phyloP scores from a whole-genome alignment of 179 eudicot species.

The Gypsophila paniculata region DNA sequence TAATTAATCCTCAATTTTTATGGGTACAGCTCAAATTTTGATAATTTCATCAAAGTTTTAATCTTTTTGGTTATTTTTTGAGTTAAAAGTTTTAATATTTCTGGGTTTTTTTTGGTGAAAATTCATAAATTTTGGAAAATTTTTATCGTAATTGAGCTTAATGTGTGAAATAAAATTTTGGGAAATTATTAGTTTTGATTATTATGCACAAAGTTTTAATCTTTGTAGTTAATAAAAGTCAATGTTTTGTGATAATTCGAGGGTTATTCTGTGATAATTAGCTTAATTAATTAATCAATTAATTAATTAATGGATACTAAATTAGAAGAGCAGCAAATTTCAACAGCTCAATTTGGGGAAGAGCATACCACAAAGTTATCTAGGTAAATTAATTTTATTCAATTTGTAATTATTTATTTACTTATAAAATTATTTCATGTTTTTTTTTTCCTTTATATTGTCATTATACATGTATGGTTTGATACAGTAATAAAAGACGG shows the following conservation, averaged over 20 bases:
- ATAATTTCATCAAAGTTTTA: conserved; percentile 8
- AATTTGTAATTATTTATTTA: neutral
- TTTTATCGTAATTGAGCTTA: conserved; percentile 1
- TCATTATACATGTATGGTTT: too few species aligned
- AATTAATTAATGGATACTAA: conserved; percentile 21
- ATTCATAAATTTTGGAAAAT: neutral
- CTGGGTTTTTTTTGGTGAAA: conserved; percentile 10
- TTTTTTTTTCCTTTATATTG: too few species aligned
- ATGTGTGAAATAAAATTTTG: conserved; percentile 1
- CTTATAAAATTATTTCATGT: too few species aligned
- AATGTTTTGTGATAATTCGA: conserved; percentile 16
- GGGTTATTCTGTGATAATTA: neutral
- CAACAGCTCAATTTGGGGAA: conserved; percentile 18
- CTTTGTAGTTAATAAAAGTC: conserved; percentile 15
- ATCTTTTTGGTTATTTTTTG: conserved; percentile 9
- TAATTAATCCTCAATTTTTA: conserved; percentile 2
- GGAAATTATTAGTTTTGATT: neutral
- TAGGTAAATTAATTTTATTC: conserved; percentile 20
- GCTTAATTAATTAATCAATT: neutral
- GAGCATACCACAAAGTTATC: conserved; percentile 21
- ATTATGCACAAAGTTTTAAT: conserved; percentile 9
- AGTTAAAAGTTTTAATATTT: conserved; percentile 12
- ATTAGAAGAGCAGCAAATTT: conserved; percentile 22
- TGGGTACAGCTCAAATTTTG: neutral
- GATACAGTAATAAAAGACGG: too few species aligned